phyloP scores from a whole-genome alignment of 768 basidiomycete genomes.

The Rhodotorula babjevae region DNA sequence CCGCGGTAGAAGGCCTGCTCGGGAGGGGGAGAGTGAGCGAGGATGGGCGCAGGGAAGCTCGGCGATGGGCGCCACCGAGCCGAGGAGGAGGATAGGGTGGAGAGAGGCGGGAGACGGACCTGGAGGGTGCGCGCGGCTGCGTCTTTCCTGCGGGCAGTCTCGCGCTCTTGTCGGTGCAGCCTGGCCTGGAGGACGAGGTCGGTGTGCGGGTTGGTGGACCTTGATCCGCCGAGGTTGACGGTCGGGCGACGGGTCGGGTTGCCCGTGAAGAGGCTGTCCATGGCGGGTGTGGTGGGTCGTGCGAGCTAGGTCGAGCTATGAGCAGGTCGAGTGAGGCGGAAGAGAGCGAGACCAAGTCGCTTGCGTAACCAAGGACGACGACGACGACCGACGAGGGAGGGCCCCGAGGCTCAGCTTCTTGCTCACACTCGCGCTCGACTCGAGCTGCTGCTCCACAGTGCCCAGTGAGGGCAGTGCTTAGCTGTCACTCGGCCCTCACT shows the following conservation, averaged over 20 bases:
- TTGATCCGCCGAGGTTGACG: slow-evolving; percentile 21
- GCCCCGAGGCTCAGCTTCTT: too few species aligned
- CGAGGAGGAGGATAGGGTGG: background rate
- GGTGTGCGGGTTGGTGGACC: background rate
- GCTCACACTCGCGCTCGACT: too few species aligned
- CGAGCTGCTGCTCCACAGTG: too few species aligned
- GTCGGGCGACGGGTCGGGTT: background rate
- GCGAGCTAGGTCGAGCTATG: too few species aligned
- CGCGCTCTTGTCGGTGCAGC: slow-evolving; percentile 18
- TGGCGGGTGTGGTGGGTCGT: background rate
- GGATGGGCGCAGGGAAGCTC: background rate
- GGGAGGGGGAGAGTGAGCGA: background rate
- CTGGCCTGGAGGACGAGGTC: slow-evolving; percentile 19
- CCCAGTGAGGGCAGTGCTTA: too few species aligned
- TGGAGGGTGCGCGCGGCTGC: slow-evolving; percentile 19
- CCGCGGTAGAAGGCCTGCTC: slow-evolving; percentile 10
- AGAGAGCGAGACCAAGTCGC: background rate
- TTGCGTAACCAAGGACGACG: too few species aligned
- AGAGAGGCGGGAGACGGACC: slow-evolving; percentile 8
- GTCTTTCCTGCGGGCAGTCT: background rate
- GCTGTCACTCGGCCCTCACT: too few species aligned
- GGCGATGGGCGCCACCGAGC: background rate
- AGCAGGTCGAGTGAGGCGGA: background rate
- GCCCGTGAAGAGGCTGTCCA: slow-evolving; percentile 25
- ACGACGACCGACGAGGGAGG: too few species aligned